Evolutionary conservation across 768 basidiomycete species (phyloP).

Genomic region (Collybiopsis confluens): DNA sequence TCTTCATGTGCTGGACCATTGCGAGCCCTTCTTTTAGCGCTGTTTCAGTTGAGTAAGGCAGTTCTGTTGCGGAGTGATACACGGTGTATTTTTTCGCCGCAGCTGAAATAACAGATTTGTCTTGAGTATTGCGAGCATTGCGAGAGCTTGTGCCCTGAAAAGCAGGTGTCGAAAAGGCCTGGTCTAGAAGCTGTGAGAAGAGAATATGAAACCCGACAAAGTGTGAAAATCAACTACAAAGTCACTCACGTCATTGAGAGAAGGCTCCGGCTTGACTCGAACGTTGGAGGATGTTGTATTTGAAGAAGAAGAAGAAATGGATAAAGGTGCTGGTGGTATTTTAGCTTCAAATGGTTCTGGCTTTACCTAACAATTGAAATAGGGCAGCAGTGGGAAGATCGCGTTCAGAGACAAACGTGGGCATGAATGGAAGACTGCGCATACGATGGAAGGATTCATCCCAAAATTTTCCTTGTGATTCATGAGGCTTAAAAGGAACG

Average conservation of each 20-base stretch:
- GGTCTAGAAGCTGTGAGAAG: not conserved
- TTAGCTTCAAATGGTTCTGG: slow-evolving; percentile 25
- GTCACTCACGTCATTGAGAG: not conserved
- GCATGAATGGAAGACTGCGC: not conserved
- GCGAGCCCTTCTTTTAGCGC: slow-evolving; percentile 46
- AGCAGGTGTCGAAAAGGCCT: not conserved
- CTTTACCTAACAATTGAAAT: slow-evolving; percentile 18
- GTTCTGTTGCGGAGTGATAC: slow-evolving; percentile 37
- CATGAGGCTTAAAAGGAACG: not conserved
- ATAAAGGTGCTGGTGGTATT: slow-evolving; percentile 10
- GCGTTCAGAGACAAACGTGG: not conserved
- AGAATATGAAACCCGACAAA: not conserved
- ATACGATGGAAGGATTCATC: not conserved
- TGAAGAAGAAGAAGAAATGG: not conserved
- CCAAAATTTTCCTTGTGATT: not conserved
- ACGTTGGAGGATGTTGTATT: not conserved
- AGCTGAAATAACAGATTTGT: not conserved
- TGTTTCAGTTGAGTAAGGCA: slow-evolving; percentile 43
- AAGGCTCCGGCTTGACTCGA: not conserved
- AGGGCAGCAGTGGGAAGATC: not conserved
- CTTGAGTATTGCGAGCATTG: too few species aligned
- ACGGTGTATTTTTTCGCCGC: slow-evolving; percentile 17
- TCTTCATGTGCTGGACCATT: slow-evolving; percentile 49
- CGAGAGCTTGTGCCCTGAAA: not conserved
- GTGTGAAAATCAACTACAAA: not conserved